These are phyloP conservation scores for Punica granatum DNA, from an alignment of 345 rosid genomes.

Conservation along the genomic window DNA sequence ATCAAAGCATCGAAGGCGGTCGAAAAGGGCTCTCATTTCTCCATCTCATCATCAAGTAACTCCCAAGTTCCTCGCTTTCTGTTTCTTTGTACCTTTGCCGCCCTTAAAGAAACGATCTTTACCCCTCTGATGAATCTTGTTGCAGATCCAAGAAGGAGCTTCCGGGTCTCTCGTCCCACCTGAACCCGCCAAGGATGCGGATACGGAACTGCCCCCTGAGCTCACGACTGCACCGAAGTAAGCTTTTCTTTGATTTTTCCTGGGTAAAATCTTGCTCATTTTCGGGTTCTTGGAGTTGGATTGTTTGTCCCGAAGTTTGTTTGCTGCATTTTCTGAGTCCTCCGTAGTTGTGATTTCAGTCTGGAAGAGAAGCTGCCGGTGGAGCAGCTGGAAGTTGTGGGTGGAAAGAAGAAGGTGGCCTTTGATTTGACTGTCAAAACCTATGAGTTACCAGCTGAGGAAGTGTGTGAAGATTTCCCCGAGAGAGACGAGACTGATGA, in stretches of 20 bases:
- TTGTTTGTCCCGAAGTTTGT: not conserved
- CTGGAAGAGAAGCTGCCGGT: conserved; percentile 17
- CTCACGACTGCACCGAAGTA: conserved; percentile 12
- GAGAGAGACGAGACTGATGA: conserved; percentile 7
- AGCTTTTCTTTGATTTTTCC: not conserved
- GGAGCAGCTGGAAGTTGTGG: conserved; percentile 11
- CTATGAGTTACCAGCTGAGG: conserved; percentile 18
- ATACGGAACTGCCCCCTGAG: conserved; percentile 16
- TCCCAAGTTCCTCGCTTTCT: not conserved
- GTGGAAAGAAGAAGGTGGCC: conserved; percentile 29
- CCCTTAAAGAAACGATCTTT: not conserved
- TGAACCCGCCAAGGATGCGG: conserved; percentile 15
- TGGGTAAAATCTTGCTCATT: not conserved
- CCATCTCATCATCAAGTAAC: conserved; percentile 27
- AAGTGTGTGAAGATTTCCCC: conserved; percentile 1
- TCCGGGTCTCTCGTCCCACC: conserved; percentile 12
- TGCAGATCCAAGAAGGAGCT: conserved; percentile 31
- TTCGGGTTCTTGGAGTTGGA: not conserved
- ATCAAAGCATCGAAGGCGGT: conserved; percentile 32
- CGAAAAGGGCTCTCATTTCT: conserved; percentile 20
- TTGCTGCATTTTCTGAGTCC: not conserved
- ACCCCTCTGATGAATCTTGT: not conserved
- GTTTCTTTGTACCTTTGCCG: not conserved
- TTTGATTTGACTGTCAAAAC: conserved; percentile 39
- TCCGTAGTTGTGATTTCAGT: not conserved